Conservation (phyloP, 2,329 filamentous ascomycete genomes). For the Nothopassalora personata region DNA sequence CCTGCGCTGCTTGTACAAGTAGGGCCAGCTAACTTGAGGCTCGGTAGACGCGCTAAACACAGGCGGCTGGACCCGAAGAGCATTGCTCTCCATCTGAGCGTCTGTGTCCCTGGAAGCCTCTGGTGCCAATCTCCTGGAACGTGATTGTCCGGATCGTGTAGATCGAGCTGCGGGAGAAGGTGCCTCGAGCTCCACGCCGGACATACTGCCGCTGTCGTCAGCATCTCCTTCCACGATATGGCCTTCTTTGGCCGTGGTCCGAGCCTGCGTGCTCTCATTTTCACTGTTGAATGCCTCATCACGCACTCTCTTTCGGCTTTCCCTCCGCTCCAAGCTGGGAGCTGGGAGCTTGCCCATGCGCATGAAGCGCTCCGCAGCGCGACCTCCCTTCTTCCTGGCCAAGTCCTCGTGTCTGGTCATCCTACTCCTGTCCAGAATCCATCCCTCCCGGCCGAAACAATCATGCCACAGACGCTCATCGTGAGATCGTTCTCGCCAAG, state of each 20-base stretch:
- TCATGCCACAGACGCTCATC: constrained; percentile 84
- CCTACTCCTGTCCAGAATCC: constrained; percentile 44
- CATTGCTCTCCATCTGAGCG: background rate
- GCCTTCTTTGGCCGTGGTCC: background rate
- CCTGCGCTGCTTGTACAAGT: constrained; percentile 82
- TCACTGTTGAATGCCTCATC: constrained; percentile 31
- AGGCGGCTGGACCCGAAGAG: constrained; percentile 10
- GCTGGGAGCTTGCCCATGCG: constrained; percentile 53
- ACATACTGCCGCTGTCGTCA: constrained; percentile 13
- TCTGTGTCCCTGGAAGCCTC: background rate
- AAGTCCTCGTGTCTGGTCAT: constrained; percentile 20
- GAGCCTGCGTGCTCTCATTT: constrained; percentile 16
- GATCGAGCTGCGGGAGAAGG: background rate
- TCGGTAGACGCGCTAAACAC: constrained; percentile 31
- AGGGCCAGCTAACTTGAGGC: constrained; percentile 80
- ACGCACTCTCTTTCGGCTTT: constrained; percentile 28
- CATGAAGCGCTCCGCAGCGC: constrained; percentile 35
- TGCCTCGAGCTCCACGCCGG: constrained; percentile 16
- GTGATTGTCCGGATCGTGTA: background rate
- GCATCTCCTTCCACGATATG: constrained; percentile 7
- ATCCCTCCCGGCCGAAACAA: constrained; percentile 79
- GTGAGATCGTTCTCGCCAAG: constrained; percentile 75
- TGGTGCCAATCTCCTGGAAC: background rate
- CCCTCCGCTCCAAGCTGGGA: constrained; percentile 19
- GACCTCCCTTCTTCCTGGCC: constrained; percentile 14